These are phyloP conservation scores for Penicillium hordei DNA, from an alignment of 2,329 filamentous ascomycete genomes.

Conservation along the genomic window DNA sequence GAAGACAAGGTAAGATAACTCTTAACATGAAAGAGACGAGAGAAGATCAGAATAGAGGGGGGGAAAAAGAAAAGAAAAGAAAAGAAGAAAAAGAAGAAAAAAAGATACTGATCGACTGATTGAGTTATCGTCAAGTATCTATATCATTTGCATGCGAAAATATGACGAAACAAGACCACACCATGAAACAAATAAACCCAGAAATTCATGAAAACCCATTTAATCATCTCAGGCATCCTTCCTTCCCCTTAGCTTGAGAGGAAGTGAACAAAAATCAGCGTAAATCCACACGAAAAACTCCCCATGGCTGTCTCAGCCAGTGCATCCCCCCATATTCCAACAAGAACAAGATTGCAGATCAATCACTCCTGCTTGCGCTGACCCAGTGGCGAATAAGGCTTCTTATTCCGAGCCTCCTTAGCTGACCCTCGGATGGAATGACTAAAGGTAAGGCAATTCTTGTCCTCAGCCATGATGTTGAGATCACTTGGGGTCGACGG, in stretches of 20 bases:
- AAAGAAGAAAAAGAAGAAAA: too few relatives aligned
- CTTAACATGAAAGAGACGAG: neutral
- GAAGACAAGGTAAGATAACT: neutral
- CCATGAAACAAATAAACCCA: neutral
- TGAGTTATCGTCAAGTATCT: neutral
- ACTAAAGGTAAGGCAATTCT: constrained; percentile 57
- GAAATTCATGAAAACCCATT: neutral
- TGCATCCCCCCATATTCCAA: neutral
- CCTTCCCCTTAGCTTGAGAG: neutral
- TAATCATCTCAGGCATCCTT: neutral
- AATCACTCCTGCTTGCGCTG: neutral
- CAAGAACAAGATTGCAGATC: neutral
- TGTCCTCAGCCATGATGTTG: constrained; percentile 62
- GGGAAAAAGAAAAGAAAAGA: too few relatives aligned
- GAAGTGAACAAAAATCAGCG: neutral
- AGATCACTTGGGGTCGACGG: constrained; percentile 59
- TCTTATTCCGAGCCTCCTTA: neutral
- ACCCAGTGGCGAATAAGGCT: neutral
- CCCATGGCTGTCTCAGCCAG: neutral
- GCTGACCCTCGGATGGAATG: constrained; percentile 34
- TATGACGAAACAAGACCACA: neutral
- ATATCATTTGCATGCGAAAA: neutral
- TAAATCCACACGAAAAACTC: neutral
- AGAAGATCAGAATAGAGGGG: neutral
- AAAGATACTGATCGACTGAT: too few relatives aligned